Evolutionary conservation across 129 eudicot genomes (phyloP).

Genomic region (Helichrysum umbraculigerum): DNA sequence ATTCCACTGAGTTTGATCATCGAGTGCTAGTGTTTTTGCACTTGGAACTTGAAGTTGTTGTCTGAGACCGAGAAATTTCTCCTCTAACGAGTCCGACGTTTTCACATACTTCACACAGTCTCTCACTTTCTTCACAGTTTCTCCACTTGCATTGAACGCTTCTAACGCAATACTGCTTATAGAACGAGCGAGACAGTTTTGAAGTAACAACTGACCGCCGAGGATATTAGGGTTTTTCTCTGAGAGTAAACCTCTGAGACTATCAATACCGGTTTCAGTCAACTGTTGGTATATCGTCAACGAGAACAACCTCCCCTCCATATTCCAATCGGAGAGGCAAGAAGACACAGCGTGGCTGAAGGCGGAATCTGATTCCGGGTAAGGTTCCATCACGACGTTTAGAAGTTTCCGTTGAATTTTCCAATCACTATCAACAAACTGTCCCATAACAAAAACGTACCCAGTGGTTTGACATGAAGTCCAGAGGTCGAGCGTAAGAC

Average conservation of each 20-base stretch:
- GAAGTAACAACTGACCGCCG: constrained; percentile 70
- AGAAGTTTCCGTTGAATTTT: constrained; percentile 72
- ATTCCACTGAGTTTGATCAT: constrained; percentile 83
- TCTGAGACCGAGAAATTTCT: constrained; percentile 74
- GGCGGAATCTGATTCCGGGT: constrained; percentile 59
- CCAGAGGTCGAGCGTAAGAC: constrained; percentile 88
- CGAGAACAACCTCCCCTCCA: constrained; percentile 37
- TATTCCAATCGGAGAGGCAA: constrained; percentile 40
- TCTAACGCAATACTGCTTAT: constrained; percentile 68
- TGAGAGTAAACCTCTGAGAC: constrained; percentile 70
- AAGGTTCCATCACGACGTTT: constrained; percentile 66
- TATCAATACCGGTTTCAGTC: constrained; percentile 55
- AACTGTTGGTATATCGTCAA: constrained; percentile 38
- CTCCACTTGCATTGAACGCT: constrained; percentile 48
- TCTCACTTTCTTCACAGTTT: constrained; percentile 68
- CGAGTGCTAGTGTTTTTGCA: constrained; percentile 61
- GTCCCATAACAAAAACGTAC: constrained; percentile 75
- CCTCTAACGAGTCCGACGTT: constrained; percentile 78
- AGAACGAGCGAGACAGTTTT: constrained; percentile 76
- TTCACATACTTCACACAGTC: constrained; percentile 90
- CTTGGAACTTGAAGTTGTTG: constrained; percentile 87
- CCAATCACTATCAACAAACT: constrained; percentile 86
- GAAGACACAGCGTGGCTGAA: constrained; percentile 38
- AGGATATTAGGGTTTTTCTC: constrained; percentile 68
- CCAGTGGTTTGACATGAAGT: constrained; percentile 68